Percentiles rank a stretch among this genome's conserved stretches.
Evolutionary conservation across 2,329 filamentous ascomycete genomes (phyloP).

Genomic region (Coleophoma cylindrospora): DNA sequence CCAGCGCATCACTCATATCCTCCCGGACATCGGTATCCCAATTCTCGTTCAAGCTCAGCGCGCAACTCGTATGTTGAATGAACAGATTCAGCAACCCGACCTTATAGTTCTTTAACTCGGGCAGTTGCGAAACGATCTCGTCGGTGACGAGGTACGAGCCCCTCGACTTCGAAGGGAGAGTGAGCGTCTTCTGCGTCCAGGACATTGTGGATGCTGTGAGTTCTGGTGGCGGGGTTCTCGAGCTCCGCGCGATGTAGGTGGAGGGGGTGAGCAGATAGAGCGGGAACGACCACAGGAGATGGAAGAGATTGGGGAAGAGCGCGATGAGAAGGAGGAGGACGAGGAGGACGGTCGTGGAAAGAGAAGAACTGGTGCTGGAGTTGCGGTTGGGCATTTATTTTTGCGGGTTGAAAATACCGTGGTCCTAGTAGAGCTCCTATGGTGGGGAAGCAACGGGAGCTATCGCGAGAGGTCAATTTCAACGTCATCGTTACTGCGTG

Average conservation of each 20-base stretch:
- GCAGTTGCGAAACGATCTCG: slow-evolving; percentile 63
- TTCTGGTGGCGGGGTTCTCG: slow-evolving; percentile 15
- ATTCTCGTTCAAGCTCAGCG: slow-evolving; percentile 90
- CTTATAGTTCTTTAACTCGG: slow-evolving; percentile 79
- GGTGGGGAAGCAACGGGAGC: too few relatives aligned
- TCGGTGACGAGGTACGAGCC: slow-evolving; percentile 90
- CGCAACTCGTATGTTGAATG: slow-evolving; percentile 92
- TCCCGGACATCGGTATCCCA: slow-evolving; percentile 77
- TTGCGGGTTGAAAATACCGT: too few relatives aligned
- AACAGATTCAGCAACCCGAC: slow-evolving; percentile 85
- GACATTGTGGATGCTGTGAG: slow-evolving; percentile 41
- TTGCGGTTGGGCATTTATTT: too few relatives aligned
- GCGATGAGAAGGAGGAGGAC: slow-evolving; percentile 42
- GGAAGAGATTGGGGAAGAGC: slow-evolving; percentile 49
- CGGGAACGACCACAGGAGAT: slow-evolving; percentile 45
- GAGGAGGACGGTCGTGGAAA: slow-evolving; percentile 37
- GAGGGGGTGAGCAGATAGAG: slow-evolving; percentile 31
- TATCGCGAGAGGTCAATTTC: too few relatives aligned
- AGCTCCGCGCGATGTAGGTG: slow-evolving; percentile 19
- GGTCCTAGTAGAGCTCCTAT: too few relatives aligned
- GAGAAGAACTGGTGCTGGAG: slow-evolving; percentile 8
- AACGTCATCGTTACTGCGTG: too few relatives aligned
- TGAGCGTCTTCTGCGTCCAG: slow-evolving; percentile 83
- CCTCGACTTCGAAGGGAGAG: slow-evolving; percentile 68
- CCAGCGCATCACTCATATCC: slow-evolving; percentile 88